Conservation (phyloP, 176 grass and related monocot species). For the Triticum dicoccoides region DNA sequence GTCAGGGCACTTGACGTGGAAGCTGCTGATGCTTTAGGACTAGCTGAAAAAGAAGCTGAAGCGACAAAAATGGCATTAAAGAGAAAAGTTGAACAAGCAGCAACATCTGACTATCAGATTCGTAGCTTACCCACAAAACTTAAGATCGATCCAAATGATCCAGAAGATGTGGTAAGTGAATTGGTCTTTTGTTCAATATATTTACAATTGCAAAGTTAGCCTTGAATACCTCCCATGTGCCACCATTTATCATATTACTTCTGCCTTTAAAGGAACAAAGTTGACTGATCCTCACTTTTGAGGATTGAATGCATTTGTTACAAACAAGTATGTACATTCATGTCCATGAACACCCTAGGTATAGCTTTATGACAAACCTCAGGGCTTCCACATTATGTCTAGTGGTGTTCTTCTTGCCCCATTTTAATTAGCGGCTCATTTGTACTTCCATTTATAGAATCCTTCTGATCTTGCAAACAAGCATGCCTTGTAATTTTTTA, state of each 20-base stretch:
- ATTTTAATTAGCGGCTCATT: neutral
- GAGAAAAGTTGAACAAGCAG: conserved; percentile 91
- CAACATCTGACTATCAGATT: conserved; percentile 77
- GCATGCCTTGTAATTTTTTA: neutral
- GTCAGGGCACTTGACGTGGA: conserved; percentile 62
- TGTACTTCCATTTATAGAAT: neutral
- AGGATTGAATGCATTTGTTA: conserved; percentile 9
- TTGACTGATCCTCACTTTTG: conserved; percentile 1
- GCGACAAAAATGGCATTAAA: conserved; percentile 86
- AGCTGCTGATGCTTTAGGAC: conserved; percentile 65
- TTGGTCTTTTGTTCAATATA: neutral
- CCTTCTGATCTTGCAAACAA: neutral
- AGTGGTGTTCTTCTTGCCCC: neutral
- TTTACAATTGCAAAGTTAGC: neutral
- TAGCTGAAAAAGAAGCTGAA: conserved; percentile 89
- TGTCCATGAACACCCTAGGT: neutral
- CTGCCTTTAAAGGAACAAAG: neutral
- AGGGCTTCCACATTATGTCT: neutral
- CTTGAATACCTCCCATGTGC: conserved; percentile 12
- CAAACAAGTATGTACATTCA: neutral
- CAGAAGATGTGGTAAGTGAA: conserved; percentile 86
- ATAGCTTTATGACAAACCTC: conserved; percentile 1
- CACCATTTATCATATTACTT: neutral
- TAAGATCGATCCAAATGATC: conserved; percentile 87
- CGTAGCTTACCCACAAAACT: conserved; percentile 79